Base-by-base conservation (phyloP, 1,139 yeast species). In the Magnusiomyces magnusii region DNA sequence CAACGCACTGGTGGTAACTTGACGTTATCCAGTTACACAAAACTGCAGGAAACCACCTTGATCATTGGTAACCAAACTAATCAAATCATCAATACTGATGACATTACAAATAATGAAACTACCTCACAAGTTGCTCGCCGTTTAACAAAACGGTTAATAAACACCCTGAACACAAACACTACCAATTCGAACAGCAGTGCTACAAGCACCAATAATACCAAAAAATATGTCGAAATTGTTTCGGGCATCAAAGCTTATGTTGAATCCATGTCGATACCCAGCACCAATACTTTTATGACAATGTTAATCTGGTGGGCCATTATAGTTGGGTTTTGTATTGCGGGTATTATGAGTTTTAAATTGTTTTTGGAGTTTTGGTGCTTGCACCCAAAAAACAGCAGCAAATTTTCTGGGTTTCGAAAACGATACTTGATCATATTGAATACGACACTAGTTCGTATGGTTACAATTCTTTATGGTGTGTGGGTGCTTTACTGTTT, bases 241-340 rank as follows among this genome's bases (percentile, higher is more conserved):
- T 61, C 64, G 13, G 75, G 75, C 5, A 61, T 72, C 50, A 65
- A 65, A 42, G 68, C 70, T 2, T 72, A 65, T 57, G 65, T 67
- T 2, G 72, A 71, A 49, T 66, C 69, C 42, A 65, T 71, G 19
- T 51, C 62, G 25, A 64, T 72, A n/a, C 75, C 75, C 3, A 60
- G 61, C 41, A 66, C 72, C 28, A 71, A 73, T 60, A 67, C 72
- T 15, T 71, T 72, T 57, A 62, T 69, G 67, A 71, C 74, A 1
- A 61, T 69, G 19, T 61, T 72, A 28, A 61, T 73, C 23, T 71
- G 73, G 70, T 73, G 69, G 65, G 64, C 68, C 5, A 66, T 72
- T 36, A 58, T 69, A 39, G 60, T 70, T 49, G 70, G 66, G 1
- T 62, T 62, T 1, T 61, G 69, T 24, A 50, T 69, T 13, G 62